A percentile compares a stretch with the other conserved stretches of the same genome.
These are phyloP conservation scores for Xylariaceae sp. DNA, from an alignment of 2,329 filamentous ascomycete genomes.

Conservation along the genomic window DNA sequence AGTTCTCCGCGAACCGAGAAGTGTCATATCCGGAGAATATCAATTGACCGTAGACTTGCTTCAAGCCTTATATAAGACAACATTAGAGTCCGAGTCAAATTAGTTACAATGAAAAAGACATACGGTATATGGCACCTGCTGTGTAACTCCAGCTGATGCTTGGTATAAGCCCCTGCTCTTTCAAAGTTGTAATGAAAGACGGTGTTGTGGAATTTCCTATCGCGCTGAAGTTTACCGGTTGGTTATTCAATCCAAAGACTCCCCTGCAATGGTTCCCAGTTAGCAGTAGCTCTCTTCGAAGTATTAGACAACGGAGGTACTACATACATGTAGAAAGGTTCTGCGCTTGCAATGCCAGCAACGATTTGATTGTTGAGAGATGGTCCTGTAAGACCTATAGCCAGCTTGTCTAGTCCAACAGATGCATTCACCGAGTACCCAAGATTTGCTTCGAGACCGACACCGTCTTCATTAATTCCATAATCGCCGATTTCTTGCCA, in stretches of 20 bases:
- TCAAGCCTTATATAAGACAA: conserved; percentile 26
- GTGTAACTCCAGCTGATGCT: conserved; percentile 42
- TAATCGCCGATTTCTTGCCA: conserved; percentile 32
- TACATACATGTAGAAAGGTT: conserved; percentile 36
- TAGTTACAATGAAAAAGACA: conserved; percentile 10
- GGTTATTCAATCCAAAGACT: conserved; percentile 36
- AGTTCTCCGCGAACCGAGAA: conserved; percentile 36
- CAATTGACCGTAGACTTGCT: conserved; percentile 36
- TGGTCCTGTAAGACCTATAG: conserved; percentile 32
- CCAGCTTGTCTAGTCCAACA: conserved; percentile 29
- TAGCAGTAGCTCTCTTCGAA: conserved; percentile 6
- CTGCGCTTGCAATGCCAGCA: conserved; percentile 30
- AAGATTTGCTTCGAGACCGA: conserved; percentile 37
- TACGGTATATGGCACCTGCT: conserved; percentile 38
- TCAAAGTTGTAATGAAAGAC: conserved; percentile 36
- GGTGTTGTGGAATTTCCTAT: conserved; percentile 34
- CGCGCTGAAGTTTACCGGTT: conserved; percentile 36
- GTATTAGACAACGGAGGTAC: conserved; percentile 1
- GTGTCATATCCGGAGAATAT: conserved; percentile 40
- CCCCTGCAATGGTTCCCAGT: conserved; percentile 25
- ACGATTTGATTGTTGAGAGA: conserved; percentile 31
- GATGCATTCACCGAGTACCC: conserved; percentile 30
- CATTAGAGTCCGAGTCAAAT: background rate
- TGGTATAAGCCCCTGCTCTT: conserved; percentile 34
- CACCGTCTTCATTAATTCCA: conserved; percentile 33